These are phyloP conservation scores for Capniomyces stellatus DNA, from an alignment of 371 early-diverging fungal species.

Conservation along the genomic window DNA sequence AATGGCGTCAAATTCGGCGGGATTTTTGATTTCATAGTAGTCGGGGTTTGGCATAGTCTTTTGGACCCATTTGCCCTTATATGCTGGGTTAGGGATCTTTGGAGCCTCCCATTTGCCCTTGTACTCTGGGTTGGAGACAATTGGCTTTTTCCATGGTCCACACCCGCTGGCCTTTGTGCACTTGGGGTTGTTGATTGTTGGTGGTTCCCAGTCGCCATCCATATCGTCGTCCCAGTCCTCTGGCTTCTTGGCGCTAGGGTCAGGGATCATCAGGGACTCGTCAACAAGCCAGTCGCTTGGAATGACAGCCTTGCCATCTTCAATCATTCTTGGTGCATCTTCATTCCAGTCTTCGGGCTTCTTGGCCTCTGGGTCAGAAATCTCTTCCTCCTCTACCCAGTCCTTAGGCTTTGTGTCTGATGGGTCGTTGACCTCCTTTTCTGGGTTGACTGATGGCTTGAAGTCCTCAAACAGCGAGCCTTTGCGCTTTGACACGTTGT, in stretches of 20 bases:
- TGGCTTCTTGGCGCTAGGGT: constrained; percentile 75
- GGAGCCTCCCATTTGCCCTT: constrained; percentile 67
- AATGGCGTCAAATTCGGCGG: constrained; percentile 60
- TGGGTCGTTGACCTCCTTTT: constrained; percentile 73
- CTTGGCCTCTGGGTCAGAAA: constrained; percentile 64
- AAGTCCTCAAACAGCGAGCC: constrained; percentile 74
- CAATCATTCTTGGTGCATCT: constrained; percentile 52
- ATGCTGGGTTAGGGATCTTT: constrained; percentile 78
- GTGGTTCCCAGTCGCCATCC: constrained; percentile 58
- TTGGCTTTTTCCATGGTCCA: constrained; percentile 83
- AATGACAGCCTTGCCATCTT: constrained; percentile 25
- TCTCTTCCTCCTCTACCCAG: constrained; percentile 83
- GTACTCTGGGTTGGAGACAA: constrained; percentile 74
- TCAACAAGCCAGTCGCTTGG: constrained; percentile 48
- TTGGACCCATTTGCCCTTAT: constrained; percentile 90
- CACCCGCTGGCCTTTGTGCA: constrained; percentile 56
- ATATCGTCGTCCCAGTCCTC: constrained; percentile 83
- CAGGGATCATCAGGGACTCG: constrained; percentile 40
- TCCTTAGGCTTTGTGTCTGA: constrained; percentile 78
- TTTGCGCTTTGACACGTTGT: constrained; percentile 43
- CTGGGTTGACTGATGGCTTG: constrained; percentile 79
- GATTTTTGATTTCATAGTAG: constrained; percentile 62
- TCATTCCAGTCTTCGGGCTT: constrained; percentile 83
- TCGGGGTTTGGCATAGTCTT: constrained; percentile 78
- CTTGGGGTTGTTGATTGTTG: constrained; percentile 47